Evolutionary conservation across 495 filamentous ascomycete species (phyloP).

Genomic region (Xylaria longipes): DNA sequence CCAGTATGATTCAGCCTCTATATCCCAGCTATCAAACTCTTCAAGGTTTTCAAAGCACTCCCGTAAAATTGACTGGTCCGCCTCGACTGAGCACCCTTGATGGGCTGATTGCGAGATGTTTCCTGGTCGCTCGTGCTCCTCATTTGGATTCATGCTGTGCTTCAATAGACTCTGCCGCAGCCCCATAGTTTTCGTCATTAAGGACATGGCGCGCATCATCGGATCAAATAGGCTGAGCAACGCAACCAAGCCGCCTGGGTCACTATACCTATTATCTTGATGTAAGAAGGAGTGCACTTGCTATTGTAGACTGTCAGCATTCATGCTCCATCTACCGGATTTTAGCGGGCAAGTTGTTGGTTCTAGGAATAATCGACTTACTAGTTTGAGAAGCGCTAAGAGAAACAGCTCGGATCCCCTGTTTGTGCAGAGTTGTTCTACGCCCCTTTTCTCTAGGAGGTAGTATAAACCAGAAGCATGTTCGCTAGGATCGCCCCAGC

Average conservation of each 20-base stretch:
- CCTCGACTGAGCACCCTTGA: background rate
- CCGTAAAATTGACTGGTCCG: constrained; percentile 24
- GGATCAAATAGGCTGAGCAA: constrained; percentile 17
- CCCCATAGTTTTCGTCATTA: constrained; percentile 30
- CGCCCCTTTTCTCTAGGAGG: constrained; percentile 27
- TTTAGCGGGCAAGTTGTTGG: background rate
- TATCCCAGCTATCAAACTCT: constrained; percentile 35
- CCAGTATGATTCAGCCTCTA: constrained; percentile 34
- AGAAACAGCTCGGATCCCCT: constrained; percentile 27
- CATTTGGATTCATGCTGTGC: background rate
- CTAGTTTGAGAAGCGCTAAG: constrained; percentile 24
- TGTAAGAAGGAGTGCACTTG: constrained; percentile 27
- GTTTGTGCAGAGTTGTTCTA: constrained; percentile 25
- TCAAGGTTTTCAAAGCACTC: constrained; percentile 31
- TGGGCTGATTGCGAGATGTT: background rate
- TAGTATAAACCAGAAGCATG: constrained; percentile 28
- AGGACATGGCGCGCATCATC: constrained; percentile 24
- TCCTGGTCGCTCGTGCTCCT: background rate
- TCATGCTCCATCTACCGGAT: background rate
- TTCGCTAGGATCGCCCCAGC: constrained; percentile 22
- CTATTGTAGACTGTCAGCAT: constrained; percentile 5
- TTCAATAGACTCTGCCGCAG: constrained; percentile 27
- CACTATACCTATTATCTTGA: constrained; percentile 27
- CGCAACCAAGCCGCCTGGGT: constrained; percentile 25
- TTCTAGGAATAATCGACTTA: background rate